Conservation (phyloP, 2,329 filamentous ascomycete species). For the Didymella lethalis region DNA sequence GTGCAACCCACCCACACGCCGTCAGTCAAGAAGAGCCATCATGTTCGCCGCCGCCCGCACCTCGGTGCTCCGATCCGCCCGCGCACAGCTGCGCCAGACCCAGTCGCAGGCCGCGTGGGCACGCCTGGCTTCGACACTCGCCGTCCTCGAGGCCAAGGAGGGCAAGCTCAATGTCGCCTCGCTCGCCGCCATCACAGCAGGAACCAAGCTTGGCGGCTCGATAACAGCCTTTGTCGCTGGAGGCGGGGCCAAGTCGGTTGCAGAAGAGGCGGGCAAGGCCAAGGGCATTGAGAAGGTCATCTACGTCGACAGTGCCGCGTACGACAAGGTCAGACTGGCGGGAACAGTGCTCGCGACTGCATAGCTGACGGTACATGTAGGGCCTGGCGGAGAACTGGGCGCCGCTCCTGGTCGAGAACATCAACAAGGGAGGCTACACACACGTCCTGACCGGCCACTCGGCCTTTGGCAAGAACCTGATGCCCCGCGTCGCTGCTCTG, state of each 20-base stretch:
- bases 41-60: constrained; percentile 51
- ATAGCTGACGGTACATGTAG: constrained; percentile 46
- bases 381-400: constrained; percentile 93
- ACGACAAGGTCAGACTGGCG: constrained; percentile 75
- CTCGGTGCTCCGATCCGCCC: constrained; percentile 49
- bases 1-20: not conserved
- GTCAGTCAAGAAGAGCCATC: constrained; percentile 4
- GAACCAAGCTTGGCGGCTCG: constrained; percentile 82
- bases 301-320: constrained; percentile 84
- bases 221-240: constrained; percentile 91
- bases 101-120: constrained; percentile 63
- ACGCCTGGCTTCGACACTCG: constrained; percentile 84
- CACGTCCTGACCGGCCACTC: constrained; percentile 91
- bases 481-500: constrained; percentile 90
- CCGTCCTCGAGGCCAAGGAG: constrained; percentile 89
- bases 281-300: constrained; percentile 92
- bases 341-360: not conserved
- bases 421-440: constrained; percentile 93
- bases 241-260: constrained; percentile 74
- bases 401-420: constrained; percentile 92
- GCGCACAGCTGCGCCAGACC: constrained; percentile 55
- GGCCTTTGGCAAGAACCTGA: constrained; percentile 93
- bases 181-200: constrained; percentile 84
- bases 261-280: constrained; percentile 86
- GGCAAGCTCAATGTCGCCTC: constrained; percentile 86